Conservation (phyloP, 83 land plant species). For the Picea abies region DNA sequence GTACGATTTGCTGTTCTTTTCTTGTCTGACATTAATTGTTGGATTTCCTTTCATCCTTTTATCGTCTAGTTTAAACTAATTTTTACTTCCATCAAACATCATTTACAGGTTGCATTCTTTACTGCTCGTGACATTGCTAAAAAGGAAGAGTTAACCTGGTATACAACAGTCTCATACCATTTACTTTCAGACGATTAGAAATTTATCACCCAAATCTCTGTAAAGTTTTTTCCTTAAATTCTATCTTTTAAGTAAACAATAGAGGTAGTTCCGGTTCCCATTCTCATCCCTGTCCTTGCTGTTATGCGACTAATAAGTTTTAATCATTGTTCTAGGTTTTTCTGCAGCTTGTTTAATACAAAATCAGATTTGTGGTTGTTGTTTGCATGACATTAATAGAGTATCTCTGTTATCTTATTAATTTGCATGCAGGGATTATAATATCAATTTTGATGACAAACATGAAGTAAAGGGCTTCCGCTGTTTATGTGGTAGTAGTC, state of each 20-base stretch:
- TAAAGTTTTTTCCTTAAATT: not conserved
- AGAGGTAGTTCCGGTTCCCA: not conserved
- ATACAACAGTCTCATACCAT: not conserved
- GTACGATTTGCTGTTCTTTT: not conserved
- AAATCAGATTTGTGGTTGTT: not conserved
- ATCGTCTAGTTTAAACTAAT: not conserved
- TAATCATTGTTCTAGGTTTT: not conserved
- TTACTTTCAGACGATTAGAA: not conserved
- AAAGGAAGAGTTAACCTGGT: conserved; percentile 34
- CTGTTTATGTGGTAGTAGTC: conserved; percentile 18
- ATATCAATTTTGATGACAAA: conserved; percentile 8
- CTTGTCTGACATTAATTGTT: not conserved
- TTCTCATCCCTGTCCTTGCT: not conserved
- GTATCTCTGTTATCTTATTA: not conserved
- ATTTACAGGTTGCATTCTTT: conserved; percentile 29
- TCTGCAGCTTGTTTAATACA: not conserved
- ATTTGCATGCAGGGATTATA: conserved; percentile 14
- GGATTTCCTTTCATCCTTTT: not conserved
- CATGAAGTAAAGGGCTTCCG: conserved; percentile 16
- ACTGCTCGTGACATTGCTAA: conserved; percentile 18
- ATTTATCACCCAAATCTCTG: not conserved
- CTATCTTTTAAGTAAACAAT: not conserved
- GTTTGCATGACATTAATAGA: not conserved
- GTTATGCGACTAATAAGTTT: not conserved
- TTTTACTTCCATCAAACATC: not conserved